Evolutionary conservation across 805 yeast genomes (phyloP), one percentile per base, ranked within the genome.

Genomic region (Cyberlindnera mrakii): DNA sequence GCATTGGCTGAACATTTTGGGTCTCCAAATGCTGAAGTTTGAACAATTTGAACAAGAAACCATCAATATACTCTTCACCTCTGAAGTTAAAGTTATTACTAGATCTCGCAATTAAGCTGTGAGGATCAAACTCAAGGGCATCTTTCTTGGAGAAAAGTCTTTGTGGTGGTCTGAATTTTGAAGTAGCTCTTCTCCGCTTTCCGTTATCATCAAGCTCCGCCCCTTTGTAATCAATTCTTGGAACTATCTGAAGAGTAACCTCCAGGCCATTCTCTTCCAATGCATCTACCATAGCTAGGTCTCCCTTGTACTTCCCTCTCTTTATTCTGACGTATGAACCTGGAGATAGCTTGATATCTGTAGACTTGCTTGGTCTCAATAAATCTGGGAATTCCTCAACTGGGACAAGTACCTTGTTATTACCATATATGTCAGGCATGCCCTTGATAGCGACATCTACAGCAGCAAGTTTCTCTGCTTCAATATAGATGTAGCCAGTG

Each of bases 341-440:
- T 7, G 96, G 97, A 37, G 82, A 82, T 19, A 93, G 69, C 55
- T 87, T 90, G 20, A 88, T 84, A 55, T 90, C 98, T 41, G 87
- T 77, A 0, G 95, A 79, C 64, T 85, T 88, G 43, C 81, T 86
- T 44, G 95, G 96, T 58, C 95, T 85, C 60, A 93, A 72, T 57
- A 93, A 72, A 62, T 90, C 95, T 2, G 96, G 96, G 62, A 89
- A 85, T 66, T 93, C 99, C 62, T 86, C 87, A 45, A 93, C 93
- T 6, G 99, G 99, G 38, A 93, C 96, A 47, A 91, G 71, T 40
- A 90, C 74, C 64, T 86, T 85, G 57, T 84, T 83, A 42, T 75
- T 68, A 23, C 75, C 58, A 54, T 83, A 93, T 30, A 91, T 82
- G 63, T 89, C 90, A 30, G 93, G 91, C 61, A 93, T 75, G 65